Conservation (phyloP, 805 yeast genomes). For the Hermanozyma aechmeae region DNA sequence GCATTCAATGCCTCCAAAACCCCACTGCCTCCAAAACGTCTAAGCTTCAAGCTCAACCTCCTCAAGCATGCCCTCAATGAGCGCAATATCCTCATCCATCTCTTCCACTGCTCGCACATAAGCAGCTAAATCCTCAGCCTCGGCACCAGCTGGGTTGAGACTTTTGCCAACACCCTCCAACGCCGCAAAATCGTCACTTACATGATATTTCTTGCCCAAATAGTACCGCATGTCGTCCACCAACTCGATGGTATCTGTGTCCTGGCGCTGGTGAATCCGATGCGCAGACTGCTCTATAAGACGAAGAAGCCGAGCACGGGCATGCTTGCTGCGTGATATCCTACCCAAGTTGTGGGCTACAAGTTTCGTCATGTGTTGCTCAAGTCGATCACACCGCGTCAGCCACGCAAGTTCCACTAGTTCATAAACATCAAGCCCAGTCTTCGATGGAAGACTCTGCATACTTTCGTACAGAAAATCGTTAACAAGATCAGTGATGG, state of each 20-base stretch:
- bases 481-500: constrained; percentile 24
- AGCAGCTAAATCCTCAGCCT: constrained; percentile 1
- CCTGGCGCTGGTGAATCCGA: constrained; percentile 53
- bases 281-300: constrained; percentile 38
- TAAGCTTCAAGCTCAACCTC: constrained; percentile 2
- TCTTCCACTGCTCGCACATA: neutral
- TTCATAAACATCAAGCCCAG: constrained; percentile 40
- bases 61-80: constrained; percentile 2
- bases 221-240: constrained; percentile 71
- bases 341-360: constrained; percentile 41
- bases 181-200: constrained; percentile 16
- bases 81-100: constrained; percentile 1
- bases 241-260: constrained; percentile 71
- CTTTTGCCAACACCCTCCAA: constrained; percentile 6
- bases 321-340: constrained; percentile 23
- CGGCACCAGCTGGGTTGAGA: neutral
- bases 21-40: no score
- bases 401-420: constrained; percentile 61
- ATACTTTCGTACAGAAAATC: constrained; percentile 12
- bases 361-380: constrained; percentile 49
- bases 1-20: no score
- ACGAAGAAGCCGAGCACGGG: constrained; percentile 11
- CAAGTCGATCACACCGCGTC: constrained; percentile 54
- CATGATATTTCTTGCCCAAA: constrained; percentile 31
- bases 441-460: constrained; percentile 7